Percentiles rank a stretch among this genome's conserved stretches.
phyloP scores from a whole-genome alignment of 2,329 filamentous ascomycete species.

The Ceratocystis eucalypticola region DNA sequence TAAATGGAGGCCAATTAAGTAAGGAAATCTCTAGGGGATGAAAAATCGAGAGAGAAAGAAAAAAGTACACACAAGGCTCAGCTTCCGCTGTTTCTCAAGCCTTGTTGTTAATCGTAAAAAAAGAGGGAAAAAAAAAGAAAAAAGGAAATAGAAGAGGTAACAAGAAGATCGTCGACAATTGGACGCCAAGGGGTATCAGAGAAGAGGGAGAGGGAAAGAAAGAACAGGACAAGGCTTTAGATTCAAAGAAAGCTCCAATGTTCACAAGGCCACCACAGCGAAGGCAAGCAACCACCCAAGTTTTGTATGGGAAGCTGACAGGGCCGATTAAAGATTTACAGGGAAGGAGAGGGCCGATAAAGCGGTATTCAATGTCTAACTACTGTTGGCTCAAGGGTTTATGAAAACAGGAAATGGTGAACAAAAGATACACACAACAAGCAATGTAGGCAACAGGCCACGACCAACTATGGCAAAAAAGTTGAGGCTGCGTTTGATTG shows the following conservation, averaged over 20 bases:
- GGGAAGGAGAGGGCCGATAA: slow-evolving; percentile 13
- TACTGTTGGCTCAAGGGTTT: slow-evolving; percentile 5
- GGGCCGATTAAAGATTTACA: slow-evolving; percentile 4
- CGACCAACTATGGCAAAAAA: slow-evolving; percentile 2
- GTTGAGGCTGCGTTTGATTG: slow-evolving; percentile 15
- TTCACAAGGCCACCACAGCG: not conserved
- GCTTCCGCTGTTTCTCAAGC: slow-evolving; percentile 11
- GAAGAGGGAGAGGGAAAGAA: not conserved
- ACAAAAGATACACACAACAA: not conserved
- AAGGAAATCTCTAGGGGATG: not conserved
- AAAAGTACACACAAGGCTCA: slow-evolving; percentile 10
- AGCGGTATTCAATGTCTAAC: slow-evolving; percentile 2
- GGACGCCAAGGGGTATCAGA: slow-evolving; percentile 17
- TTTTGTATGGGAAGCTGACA: slow-evolving; percentile 14
- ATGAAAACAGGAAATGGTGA: not conserved
- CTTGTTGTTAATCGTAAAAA: not conserved
- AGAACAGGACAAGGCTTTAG: slow-evolving; percentile 7
- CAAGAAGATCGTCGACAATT: slow-evolving; percentile 8
- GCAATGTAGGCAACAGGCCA: not conserved
- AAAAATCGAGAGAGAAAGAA: slow-evolving; percentile 1
- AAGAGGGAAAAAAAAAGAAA: too few relatives aligned
- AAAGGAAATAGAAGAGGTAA: slow-evolving; percentile 6
- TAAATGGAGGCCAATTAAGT: slow-evolving; percentile 6
- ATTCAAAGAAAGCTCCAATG: slow-evolving; percentile 9
- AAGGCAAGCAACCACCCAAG: slow-evolving; percentile 11